Conservation (phyloP, 148 eudicot species). For the Spergularia marina region DNA sequence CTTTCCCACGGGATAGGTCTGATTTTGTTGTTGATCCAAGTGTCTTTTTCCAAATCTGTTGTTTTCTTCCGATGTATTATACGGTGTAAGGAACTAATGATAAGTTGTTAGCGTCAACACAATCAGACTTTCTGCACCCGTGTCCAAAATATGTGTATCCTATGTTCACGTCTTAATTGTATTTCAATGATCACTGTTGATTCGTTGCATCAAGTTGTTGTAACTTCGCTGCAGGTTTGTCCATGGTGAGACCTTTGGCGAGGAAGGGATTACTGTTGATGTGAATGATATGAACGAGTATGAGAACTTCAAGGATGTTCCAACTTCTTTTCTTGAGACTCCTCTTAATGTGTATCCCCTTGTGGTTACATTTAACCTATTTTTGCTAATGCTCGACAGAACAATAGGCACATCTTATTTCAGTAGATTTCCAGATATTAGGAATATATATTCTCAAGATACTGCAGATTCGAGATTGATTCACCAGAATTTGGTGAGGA, state of each 20-base stretch:
- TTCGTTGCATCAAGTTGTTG: not conserved
- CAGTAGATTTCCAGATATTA: constrained; percentile 30
- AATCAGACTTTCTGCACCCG: too few relatives aligned
- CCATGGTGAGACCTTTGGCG: constrained; percentile 22
- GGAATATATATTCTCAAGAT: constrained; percentile 17
- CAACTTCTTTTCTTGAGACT: constrained; percentile 53
- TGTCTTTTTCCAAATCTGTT: too few relatives aligned
- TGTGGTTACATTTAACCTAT: constrained; percentile 49
- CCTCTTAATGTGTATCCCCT: constrained; percentile 47
- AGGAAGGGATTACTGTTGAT: constrained; percentile 22
- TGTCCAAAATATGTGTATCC: too few relatives aligned
- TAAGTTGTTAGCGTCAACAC: too few relatives aligned
- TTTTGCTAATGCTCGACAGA: constrained; percentile 49
- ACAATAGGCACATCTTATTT: constrained; percentile 41
- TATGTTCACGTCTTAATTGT: not conserved
- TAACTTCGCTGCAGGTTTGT: constrained; percentile 29
- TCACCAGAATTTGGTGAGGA: constrained; percentile 30
- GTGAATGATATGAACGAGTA: constrained; percentile 37
- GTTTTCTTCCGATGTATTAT: too few relatives aligned
- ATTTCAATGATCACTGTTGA: not conserved
- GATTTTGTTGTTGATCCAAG: too few relatives aligned
- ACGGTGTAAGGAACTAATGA: too few relatives aligned
- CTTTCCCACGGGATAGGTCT: too few relatives aligned
- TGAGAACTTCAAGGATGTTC: constrained; percentile 42
- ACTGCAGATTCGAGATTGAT: constrained; percentile 20